Base-by-base conservation (phyloP, 2,329 filamentous ascomycete genomes). In the Pyricularia pennisetigena region DNA sequence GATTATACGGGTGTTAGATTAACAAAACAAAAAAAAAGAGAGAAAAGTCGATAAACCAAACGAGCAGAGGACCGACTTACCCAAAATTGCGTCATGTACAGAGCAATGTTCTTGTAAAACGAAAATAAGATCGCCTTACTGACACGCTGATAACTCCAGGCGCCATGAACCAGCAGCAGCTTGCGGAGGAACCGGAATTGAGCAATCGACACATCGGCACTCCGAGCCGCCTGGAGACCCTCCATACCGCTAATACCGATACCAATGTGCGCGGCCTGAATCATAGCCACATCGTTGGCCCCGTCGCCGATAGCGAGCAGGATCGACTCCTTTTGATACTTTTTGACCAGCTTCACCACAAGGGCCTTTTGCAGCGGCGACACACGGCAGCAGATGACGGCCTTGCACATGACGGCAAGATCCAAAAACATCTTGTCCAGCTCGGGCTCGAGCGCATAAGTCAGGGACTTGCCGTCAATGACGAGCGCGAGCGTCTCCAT, bases 11-110 rank as follows among this genome's bases (percentile, higher is more conserved):
- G 32, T 16, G 61, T 76, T 71, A 76, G 74, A 4, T 3, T 69
- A 68, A 28, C 10, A 12, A 16, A 28, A 1, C 8, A 6, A 62
- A 12, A 16, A 12, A 14, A 3, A 35, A 35, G 29, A 61, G 9
- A 23, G 8, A 24, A 1, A 61, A 24, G 23, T 16, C 2, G 14
- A 29, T 16, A 16, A 28, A 7, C 24, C 32, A 82, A 14, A 7
- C 10, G 59, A 28, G 24, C 24, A 5, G 4, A 28, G n/a, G n/a
- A 7, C 1, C 24, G 20, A 28, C 89, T 82, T 83, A 93, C 91
- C 93, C 96, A 99, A 77, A 99, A 99, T 77, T 99, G 96, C 70
- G 96, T 99, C 91, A 99, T 94, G 81, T 98, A 99, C 70, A 99
- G 83, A 24, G 94, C 90, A 72, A 98, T 97, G 80, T 99, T 99